A percentile compares a stretch with the other conserved stretches of the same genome.
Evolutionary conservation across 495 filamentous ascomycete species (phyloP).

Genomic region (Penicillium robsamsonii): DNA sequence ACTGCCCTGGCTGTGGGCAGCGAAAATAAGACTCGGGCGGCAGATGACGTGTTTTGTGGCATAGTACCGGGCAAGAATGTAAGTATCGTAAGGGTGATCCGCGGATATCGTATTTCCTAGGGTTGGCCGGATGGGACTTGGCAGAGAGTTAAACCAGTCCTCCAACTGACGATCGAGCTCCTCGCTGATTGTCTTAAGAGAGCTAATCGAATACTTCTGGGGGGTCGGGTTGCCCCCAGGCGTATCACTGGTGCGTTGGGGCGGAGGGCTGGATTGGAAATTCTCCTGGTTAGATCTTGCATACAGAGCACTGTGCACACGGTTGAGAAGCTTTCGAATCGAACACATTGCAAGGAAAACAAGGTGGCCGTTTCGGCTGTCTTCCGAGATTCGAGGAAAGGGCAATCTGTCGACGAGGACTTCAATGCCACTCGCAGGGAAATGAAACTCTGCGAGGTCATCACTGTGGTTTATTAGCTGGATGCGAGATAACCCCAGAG

Average conservation of each 20-base stretch:
- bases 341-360: conserved; percentile 26
- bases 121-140: conserved; percentile 15
- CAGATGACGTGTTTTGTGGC: conserved; percentile 22
- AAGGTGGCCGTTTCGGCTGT: conserved; percentile 4
- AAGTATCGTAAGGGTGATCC: conserved; percentile 13
- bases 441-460: conserved; percentile 23
- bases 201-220: conserved; percentile 13
- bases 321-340: conserved; percentile 21
- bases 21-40: conserved; percentile 19
- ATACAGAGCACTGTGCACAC: conserved; percentile 21
- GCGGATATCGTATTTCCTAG: conserved; percentile 6
- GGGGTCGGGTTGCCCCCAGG: not conserved
- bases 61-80: conserved; percentile 20
- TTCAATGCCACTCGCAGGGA: conserved; percentile 21
- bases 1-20: conserved; percentile 9
- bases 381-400: conserved; percentile 15
- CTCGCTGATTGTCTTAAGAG: conserved; percentile 16
- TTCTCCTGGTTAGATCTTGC: conserved; percentile 3
- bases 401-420: conserved; percentile 12
- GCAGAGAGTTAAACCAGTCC: conserved; percentile 16
- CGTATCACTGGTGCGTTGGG: conserved; percentile 1
- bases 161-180: conserved; percentile 20
- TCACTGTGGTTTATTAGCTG: conserved; percentile 11
- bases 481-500: not conserved
- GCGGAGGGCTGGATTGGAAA: not conserved